These are phyloP conservation scores for Populus davidiana DNA, from an alignment of 345 rosid genomes.

Conservation along the genomic window DNA sequence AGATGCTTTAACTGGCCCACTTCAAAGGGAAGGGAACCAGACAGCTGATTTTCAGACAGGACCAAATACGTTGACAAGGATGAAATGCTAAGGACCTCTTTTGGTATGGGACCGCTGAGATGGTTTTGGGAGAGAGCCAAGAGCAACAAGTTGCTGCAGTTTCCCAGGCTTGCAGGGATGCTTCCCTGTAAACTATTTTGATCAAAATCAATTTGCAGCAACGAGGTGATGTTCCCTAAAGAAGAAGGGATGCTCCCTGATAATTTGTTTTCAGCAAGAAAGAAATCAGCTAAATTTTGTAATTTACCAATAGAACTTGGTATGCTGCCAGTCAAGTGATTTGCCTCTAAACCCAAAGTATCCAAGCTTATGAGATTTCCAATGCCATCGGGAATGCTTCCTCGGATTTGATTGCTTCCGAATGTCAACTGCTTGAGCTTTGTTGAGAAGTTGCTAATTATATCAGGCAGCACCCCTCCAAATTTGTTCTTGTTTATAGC, in stretches of 20 bases:
- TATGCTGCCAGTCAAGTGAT: too few species aligned
- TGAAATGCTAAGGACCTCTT: background rate
- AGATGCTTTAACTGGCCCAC: slow-evolving; percentile 1
- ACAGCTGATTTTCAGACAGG: background rate
- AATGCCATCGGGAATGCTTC: too few species aligned
- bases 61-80: background rate
- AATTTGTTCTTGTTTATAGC: background rate
- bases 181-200: slow-evolving; percentile 9
- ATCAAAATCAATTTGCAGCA: background rate
- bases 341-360: too few species aligned
- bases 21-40: slow-evolving; percentile 3
- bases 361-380: too few species aligned
- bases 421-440: too few species aligned
- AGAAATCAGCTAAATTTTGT: too few species aligned
- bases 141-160: background rate
- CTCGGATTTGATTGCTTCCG: too few species aligned
- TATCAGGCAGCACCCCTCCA: background rate
- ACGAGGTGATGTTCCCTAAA: slow-evolving; percentile 2
- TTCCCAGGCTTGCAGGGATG: slow-evolving; percentile 11
- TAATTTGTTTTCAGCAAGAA: background rate
- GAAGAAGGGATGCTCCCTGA: slow-evolving; percentile 16
- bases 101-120: too few species aligned
- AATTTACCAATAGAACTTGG: too few species aligned
- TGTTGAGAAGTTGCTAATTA: too few species aligned
- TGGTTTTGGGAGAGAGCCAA: background rate